A percentile compares a stretch with the other conserved stretches of the same genome.
Conservation (phyloP, 805 yeast species). For the Scheffersomyces coipomensis region DNA sequence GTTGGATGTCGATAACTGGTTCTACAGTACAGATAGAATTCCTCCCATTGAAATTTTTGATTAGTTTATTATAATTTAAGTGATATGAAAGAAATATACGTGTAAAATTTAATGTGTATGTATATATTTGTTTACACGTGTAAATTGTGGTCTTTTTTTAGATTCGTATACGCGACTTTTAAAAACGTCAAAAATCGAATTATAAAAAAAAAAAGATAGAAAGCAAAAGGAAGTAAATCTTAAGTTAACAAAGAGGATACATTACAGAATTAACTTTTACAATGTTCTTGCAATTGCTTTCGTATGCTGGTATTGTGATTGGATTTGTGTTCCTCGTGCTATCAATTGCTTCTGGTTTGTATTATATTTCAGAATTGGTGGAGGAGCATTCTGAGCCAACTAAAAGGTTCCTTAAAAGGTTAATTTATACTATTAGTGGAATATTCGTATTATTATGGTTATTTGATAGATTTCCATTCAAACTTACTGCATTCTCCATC, state of each 20-base stretch:
- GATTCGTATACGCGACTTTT: too few relatives aligned
- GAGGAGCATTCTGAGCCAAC: slow-evolving; percentile 93
- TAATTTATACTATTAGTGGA: slow-evolving; percentile 61
- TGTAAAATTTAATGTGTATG: background rate
- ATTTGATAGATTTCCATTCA: slow-evolving; percentile 78
- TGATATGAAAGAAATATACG: background rate
- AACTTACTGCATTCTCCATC: slow-evolving; percentile 64
- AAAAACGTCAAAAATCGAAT: background rate
- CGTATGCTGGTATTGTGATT: slow-evolving; percentile 34
- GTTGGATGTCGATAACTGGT: slow-evolving; percentile 91
- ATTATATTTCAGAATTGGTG: slow-evolving; percentile 86
- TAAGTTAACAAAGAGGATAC: background rate
- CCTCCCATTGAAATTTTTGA: slow-evolving; percentile 96
- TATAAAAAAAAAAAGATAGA: background rate
- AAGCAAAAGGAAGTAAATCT: background rate
- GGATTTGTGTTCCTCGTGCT: slow-evolving; percentile 42
- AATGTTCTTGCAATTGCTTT: slow-evolving; percentile 40
- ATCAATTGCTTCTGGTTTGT: slow-evolving; percentile 84
- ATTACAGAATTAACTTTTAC: background rate
- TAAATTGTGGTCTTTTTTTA: background rate
- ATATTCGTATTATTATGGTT: slow-evolving; percentile 57
- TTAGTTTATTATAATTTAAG: slow-evolving; percentile 22
- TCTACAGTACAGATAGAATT: slow-evolving; percentile 85
- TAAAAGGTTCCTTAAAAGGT: slow-evolving; percentile 59
- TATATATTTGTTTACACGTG: too few relatives aligned